Evolutionary conservation across 139 green algal genomes (phyloP).

Genomic region (Picochlorum costavermella): DNA sequence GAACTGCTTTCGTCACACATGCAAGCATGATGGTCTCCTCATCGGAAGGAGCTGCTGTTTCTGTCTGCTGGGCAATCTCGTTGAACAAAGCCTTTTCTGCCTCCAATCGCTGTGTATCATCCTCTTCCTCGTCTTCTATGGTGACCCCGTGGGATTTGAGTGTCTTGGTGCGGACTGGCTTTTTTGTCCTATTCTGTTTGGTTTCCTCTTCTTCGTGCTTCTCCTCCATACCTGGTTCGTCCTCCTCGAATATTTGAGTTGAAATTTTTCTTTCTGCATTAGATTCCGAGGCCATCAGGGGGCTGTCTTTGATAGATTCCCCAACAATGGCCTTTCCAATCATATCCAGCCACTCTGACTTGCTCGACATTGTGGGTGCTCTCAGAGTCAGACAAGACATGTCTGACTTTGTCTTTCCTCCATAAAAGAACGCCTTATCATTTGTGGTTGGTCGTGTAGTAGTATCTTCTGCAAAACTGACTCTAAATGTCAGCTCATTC

Average conservation of each 20-base stretch:
- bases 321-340: conserved; percentile 1
- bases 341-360: conserved; percentile 16
- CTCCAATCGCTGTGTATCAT: not conserved
- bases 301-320: not conserved
- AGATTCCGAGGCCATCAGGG: not conserved
- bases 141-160: not conserved
- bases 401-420: not conserved
- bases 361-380: not conserved
- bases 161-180: not conserved
- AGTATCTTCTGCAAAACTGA: not conserved
- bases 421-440: not conserved
- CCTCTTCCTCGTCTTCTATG: conserved; percentile 4
- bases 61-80: conserved; percentile 3
- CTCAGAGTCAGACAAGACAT: not conserved
- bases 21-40: conserved; percentile 10
- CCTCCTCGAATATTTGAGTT: not conserved
- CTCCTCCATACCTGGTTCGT: not conserved
- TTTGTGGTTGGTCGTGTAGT: not conserved
- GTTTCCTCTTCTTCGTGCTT: conserved; percentile 10
- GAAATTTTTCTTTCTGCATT: not conserved
- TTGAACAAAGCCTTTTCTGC: conserved; percentile 3
- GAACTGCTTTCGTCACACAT: not conserved
- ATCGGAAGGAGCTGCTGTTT: not conserved
- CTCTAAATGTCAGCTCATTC: not conserved
- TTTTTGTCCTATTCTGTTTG: not conserved